These are phyloP conservation scores for Chalciporus sphaerocephalus DNA, from an alignment of 768 basidiomycete species.

Conservation along the genomic window DNA sequence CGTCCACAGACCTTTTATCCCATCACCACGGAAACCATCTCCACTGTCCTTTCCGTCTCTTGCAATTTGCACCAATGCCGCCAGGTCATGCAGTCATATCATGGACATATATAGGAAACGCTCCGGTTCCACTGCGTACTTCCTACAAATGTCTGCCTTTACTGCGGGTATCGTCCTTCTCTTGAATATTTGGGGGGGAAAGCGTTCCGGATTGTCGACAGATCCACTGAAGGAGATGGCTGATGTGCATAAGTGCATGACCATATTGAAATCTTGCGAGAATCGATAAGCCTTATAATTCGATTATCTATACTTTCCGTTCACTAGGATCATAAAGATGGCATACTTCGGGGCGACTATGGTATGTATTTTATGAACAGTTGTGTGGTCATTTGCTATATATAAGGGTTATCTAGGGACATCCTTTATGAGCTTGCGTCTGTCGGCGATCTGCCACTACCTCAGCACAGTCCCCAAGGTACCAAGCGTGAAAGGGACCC, in stretches of 20 bases:
- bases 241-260: constrained; percentile 50
- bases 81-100: constrained; percentile 69
- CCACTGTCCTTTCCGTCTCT: constrained; percentile 55
- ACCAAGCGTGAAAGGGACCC: constrained; percentile 64
- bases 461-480: constrained; percentile 46
- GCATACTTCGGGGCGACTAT: constrained; percentile 46
- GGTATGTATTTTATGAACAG: constrained; percentile 33
- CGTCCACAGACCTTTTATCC: constrained; percentile 78
- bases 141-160: constrained; percentile 40
- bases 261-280: constrained; percentile 36
- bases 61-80: constrained; percentile 83
- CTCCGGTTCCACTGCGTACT: constrained; percentile 19
- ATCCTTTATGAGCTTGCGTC: constrained; percentile 68
- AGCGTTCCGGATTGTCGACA: constrained; percentile 36
- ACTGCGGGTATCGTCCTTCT: constrained; percentile 50
- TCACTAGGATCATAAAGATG: constrained; percentile 31
- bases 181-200: constrained; percentile 53
- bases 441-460: constrained; percentile 67
- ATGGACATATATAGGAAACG: constrained; percentile 52
- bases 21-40: constrained; percentile 50
- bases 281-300: constrained; percentile 26
- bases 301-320: background rate
- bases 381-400: too few relatives aligned
- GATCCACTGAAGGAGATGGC: constrained; percentile 44
- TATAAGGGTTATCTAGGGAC: constrained; percentile 57